phyloP scores from a whole-genome alignment of 345 rosid genomes.

The Clarkia xantiana region DNA sequence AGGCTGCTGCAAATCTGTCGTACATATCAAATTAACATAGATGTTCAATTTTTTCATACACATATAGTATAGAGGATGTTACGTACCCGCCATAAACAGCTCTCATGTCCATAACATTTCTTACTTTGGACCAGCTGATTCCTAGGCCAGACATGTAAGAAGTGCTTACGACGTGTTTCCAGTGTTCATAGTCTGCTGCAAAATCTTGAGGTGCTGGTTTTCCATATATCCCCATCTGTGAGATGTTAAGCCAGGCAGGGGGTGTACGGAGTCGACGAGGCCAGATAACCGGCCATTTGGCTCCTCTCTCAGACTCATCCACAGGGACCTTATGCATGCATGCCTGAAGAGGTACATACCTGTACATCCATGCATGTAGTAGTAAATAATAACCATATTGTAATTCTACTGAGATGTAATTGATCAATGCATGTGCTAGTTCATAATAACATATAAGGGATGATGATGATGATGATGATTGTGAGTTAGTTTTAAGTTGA shows the following conservation, averaged over 20 bases:
- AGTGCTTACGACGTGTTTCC: conserved; percentile 57
- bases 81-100: conserved; percentile 84
- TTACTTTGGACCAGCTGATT: conserved; percentile 66
- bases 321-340: conserved; percentile 65
- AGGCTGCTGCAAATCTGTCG: conserved; percentile 74
- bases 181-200: conserved; percentile 51
- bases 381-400: too few species aligned
- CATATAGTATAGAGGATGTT: too few species aligned
- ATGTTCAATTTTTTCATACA: too few species aligned
- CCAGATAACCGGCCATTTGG: conserved; percentile 70
- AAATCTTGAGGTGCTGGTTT: conserved; percentile 82
- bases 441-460: too few species aligned
- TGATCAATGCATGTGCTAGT: too few species aligned
- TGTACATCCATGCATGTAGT: conserved; percentile 17
- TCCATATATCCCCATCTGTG: conserved; percentile 90
- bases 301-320: conserved; percentile 39
- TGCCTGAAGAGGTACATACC: conserved; percentile 76
- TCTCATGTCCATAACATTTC: conserved; percentile 93
- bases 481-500: too few species aligned
- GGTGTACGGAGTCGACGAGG: conserved; percentile 47
- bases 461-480: too few species aligned
- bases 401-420: too few species aligned
- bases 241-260: conserved; percentile 72
- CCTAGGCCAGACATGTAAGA: conserved; percentile 65
- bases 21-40: too few species aligned